Conservation (phyloP, 2,329 filamentous ascomycete genomes). For the Emergomyces africanus region DNA sequence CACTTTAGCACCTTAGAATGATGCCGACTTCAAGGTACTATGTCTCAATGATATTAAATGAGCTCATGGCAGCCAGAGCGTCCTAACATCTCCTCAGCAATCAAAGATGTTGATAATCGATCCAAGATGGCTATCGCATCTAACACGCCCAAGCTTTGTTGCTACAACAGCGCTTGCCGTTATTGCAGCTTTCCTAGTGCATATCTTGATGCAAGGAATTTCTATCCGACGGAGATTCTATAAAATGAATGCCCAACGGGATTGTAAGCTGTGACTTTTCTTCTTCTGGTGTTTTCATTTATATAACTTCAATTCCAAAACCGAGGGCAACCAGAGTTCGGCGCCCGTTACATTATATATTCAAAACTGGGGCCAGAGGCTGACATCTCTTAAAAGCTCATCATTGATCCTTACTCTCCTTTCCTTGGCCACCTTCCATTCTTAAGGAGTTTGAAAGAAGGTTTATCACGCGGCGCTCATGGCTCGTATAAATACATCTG, state of each 20-base stretch:
- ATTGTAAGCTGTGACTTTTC: not conserved
- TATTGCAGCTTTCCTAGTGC: not conserved
- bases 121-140: not conserved
- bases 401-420: not conserved
- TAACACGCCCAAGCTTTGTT: not conserved
- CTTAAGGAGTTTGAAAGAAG: not conserved
- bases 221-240: constrained; percentile 2
- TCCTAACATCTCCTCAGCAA: not conserved
- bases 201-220: not conserved
- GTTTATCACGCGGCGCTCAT: not conserved
- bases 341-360: too few relatives aligned
- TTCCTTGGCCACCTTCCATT: not conserved
- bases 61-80: not conserved
- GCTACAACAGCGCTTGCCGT: not conserved
- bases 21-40: too few relatives aligned
- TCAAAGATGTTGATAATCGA: not conserved
- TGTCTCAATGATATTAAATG: too few relatives aligned
- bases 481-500: not conserved
- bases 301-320: not conserved
- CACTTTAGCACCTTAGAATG: too few relatives aligned
- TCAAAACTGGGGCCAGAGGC: not conserved
- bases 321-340: not conserved
- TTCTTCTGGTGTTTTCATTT: not conserved
- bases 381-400: not conserved
- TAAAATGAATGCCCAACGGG: constrained; percentile 1